Evolutionary conservation across 768 basidiomycete species (phyloP), one percentile per base, ranked within the genome.

Genomic region (Hygrophorus russula): DNA sequence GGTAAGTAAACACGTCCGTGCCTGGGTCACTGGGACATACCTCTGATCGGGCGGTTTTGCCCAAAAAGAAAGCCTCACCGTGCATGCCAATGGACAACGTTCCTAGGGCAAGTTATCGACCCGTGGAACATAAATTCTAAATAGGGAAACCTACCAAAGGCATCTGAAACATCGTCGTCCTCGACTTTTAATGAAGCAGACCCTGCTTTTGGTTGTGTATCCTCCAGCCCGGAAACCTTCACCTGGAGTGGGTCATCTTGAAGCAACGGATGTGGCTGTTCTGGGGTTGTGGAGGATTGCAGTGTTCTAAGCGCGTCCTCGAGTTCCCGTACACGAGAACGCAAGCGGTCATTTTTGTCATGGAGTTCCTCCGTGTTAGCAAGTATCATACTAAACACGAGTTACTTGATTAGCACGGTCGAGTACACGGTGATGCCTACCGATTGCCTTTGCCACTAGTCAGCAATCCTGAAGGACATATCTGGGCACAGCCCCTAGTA

Each of bases 311-410:
- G 68, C 1, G 73, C 80, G 13, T 64, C 66, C 57, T 86, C 82
- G 0, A 84, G 70, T 34, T 73, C 69, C 24, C 71, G 73, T 43
- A 78, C 74, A n/a, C 80, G 74, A 4, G 62, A 54, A 35, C 67
- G 61, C 36, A 82, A 64, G 0, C 57, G 53, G 31, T 78, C 80
- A 5, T 83, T 76, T 49, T 72, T 71, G 39, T 74, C 73, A 56
- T 86, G 80, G 6, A 86, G 66, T 45, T 86, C 80, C 49, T 78
- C 76, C 0, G 80, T 84, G 51, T 78, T 77, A 17, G 83, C 70
- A 18, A 85, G 69, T 19, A 82, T 62, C 44, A 80, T 63, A 18
- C 76, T 75, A 39, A 1, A 5, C 18, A 2, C 5, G 6, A 5
- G 24, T 55, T 14, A n/a, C 11, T 42, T 24, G 35, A 29, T 5